Evolutionary conservation across 768 basidiomycete genomes (phyloP).

Genomic region (Podaxis rugospora): DNA sequence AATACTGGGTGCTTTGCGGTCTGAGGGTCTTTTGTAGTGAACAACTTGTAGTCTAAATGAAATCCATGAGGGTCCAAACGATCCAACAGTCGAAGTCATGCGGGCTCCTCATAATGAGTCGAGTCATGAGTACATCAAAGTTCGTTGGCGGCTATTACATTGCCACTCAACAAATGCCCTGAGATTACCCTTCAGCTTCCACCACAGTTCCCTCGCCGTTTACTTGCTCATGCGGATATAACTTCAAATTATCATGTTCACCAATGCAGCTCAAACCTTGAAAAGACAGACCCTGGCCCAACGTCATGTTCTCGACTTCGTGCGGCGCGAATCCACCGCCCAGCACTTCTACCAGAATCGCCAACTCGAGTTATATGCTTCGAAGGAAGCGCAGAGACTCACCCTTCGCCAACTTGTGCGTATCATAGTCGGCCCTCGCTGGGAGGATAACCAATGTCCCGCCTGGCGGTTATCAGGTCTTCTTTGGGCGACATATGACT

Average conservation of each 20-base stretch:
- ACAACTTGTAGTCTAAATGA: too few species aligned
- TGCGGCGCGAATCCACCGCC: constrained; percentile 3
- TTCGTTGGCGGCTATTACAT: neutral
- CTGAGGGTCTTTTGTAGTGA: constrained; percentile 59
- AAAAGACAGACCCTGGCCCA: neutral
- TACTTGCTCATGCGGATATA: constrained; percentile 1
- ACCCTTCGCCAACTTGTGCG: constrained; percentile 77
- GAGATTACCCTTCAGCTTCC: neutral
- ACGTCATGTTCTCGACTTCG: constrained; percentile 9
- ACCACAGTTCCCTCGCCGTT: neutral
- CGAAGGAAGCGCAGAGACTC: constrained; percentile 64
- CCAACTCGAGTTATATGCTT: constrained; percentile 77
- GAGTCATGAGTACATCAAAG: neutral
- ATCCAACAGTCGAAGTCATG: neutral
- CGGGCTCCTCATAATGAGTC: too few species aligned
- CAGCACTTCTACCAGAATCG: constrained; percentile 78
- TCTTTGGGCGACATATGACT: constrained; percentile 82
- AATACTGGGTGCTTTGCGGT: constrained; percentile 71
- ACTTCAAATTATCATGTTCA: neutral
- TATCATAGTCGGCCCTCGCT: neutral
- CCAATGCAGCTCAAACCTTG: constrained; percentile 1
- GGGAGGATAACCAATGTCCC: neutral
- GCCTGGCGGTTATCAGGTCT: constrained; percentile 46
- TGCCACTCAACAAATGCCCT: neutral
- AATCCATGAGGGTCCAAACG: neutral